A percentile compares a stretch with the other conserved stretches of the same genome.
Evolutionary conservation across 2,329 filamentous ascomycete species (phyloP).

Genomic region (Neonectria faginata): DNA sequence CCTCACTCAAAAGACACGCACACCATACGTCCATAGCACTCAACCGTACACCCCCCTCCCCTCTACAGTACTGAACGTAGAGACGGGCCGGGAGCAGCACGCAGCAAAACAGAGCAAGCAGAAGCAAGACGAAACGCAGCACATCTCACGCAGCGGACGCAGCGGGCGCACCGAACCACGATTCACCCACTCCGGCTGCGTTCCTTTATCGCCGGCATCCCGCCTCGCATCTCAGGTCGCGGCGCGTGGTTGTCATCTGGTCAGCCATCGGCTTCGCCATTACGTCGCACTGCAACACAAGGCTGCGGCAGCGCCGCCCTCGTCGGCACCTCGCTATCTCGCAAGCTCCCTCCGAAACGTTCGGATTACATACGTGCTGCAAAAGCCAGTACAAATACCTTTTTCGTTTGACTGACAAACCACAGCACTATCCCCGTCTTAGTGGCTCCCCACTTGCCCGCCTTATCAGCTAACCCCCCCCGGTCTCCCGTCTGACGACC

Average conservation of each 20-base stretch:
- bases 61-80: conserved; percentile 22
- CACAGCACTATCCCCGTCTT: conserved; percentile 34
- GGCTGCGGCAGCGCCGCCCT: not conserved
- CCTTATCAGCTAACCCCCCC: conserved; percentile 46
- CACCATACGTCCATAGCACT: conserved; percentile 4
- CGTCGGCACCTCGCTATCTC: conserved; percentile 1
- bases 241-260: conserved; percentile 18
- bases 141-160: conserved; percentile 32
- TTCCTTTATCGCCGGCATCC: conserved; percentile 34
- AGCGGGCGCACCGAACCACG: conserved; percentile 40
- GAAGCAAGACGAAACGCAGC: conserved; percentile 19
- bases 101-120: conserved; percentile 32
- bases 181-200: conserved; percentile 36
- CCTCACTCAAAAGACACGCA: conserved; percentile 9
- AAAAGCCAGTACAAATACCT: conserved; percentile 17
- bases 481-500: conserved; percentile 41
- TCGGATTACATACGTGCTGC: conserved; percentile 22
- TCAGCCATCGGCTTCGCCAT: conserved; percentile 5
- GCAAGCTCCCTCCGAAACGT: conserved; percentile 5
- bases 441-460: conserved; percentile 44
- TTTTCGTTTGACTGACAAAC: conserved; percentile 20
- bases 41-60: conserved; percentile 25
- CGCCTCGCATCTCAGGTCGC: conserved; percentile 15
- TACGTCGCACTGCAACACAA: conserved; percentile 10
- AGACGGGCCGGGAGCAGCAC: conserved; percentile 30